phyloP scores from a whole-genome alignment of 2,329 filamentous ascomycete species.

The Rhinocladiella similis region DNA sequence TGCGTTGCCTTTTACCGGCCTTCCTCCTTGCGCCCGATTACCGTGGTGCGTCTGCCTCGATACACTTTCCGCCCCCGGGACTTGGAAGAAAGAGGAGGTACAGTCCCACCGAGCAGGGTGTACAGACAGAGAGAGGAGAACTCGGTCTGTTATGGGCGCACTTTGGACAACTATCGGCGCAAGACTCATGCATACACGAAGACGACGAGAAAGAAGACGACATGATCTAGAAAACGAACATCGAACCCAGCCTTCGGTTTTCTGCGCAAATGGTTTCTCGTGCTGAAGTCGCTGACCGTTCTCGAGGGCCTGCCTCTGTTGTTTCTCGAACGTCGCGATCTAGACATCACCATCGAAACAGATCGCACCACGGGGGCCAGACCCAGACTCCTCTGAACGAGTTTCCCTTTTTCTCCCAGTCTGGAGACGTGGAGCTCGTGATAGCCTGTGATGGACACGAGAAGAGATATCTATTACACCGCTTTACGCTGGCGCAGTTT shows the following conservation, averaged over 20 bases:
- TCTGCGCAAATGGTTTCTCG: constrained; percentile 40
- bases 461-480: constrained; percentile 83
- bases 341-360: constrained; percentile 68
- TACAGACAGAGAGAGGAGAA: not conserved
- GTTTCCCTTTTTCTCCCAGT: constrained; percentile 86
- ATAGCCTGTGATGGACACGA: constrained; percentile 70
- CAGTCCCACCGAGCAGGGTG: not conserved
- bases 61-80: not conserved
- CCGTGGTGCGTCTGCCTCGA: not conserved
- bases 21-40: not conserved
- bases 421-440: constrained; percentile 89
- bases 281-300: constrained; percentile 50
- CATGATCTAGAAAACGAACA: constrained; percentile 1
- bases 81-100: not conserved
- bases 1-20: too few relatives aligned
- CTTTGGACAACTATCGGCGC: not conserved
- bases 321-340: constrained; percentile 62
- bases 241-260: not conserved
- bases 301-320: constrained; percentile 61
- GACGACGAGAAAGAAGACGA: not conserved
- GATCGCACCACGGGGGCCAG: constrained; percentile 77
- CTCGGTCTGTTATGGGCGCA: not conserved
- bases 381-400: constrained; percentile 77
- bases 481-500: constrained; percentile 82
- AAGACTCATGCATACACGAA: constrained; percentile 3